A percentile compares a stretch with the other conserved stretches of the same genome.
These are phyloP conservation scores for Talaromyces atroroseus DNA, from an alignment of 2,329 filamentous ascomycete genomes.

Conservation along the genomic window DNA sequence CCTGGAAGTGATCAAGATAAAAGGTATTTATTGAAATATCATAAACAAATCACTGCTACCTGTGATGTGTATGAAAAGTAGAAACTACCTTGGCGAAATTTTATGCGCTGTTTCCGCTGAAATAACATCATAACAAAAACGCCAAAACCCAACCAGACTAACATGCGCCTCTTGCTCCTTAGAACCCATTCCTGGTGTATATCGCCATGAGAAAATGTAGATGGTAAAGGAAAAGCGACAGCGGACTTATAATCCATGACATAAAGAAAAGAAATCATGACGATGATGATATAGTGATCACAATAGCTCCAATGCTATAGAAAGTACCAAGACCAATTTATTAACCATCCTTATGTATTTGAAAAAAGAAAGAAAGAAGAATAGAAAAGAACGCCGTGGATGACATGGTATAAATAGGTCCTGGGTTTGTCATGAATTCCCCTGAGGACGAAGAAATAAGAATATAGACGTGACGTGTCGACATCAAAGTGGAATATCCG, in stretches of 20 bases:
- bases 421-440: neutral
- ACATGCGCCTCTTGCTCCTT: neutral
- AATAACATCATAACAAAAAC: neutral
- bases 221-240: neutral
- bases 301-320: neutral
- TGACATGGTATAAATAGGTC: neutral
- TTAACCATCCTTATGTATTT: neutral
- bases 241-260: neutral
- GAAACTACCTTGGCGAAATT: neutral
- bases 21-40: neutral
- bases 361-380: neutral
- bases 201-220: neutral
- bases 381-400: neutral
- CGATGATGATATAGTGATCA: neutral
- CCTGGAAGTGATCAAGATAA: neutral
- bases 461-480: neutral
- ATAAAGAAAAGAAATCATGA: neutral
- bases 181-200: neutral
- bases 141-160: neutral
- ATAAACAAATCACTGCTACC: neutral
- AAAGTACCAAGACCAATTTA: neutral
- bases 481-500: neutral
- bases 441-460: neutral
- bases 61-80: neutral
- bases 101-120: neutral